A percentile compares a stretch with the other conserved stretches of the same genome.
Conservation (phyloP, 1,284 basidiomycete genomes). For the Tilletia caries region DNA sequence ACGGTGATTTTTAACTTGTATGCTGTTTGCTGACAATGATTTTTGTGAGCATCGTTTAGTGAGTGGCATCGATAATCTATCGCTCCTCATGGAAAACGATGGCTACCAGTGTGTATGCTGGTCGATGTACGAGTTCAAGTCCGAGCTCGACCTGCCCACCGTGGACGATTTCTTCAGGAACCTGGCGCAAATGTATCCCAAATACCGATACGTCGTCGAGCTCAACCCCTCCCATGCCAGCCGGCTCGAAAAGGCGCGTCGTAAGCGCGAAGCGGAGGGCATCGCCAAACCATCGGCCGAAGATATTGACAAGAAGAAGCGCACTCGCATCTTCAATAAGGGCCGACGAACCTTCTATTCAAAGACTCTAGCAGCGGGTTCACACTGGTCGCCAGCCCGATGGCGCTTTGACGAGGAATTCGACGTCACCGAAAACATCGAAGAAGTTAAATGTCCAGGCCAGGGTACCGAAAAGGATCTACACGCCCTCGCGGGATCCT, state of each 20-base stretch:
- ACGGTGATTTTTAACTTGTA: neutral
- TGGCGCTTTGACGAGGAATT: conserved; percentile 51
- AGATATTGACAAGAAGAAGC: conserved; percentile 2
- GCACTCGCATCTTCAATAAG: conserved; percentile 17
- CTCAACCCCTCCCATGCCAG: conserved; percentile 42
- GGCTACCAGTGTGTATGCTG: conserved; percentile 49
- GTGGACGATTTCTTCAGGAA: conserved; percentile 49
- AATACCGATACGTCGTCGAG: conserved; percentile 49
- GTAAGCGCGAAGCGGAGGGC: conserved; percentile 24
- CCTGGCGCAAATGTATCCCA: conserved; percentile 46
- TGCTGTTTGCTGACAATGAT: neutral
- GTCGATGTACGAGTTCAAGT: conserved; percentile 51
- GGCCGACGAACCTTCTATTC: conserved; percentile 41
- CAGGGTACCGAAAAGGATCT: conserved; percentile 38
- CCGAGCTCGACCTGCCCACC: conserved; percentile 45
- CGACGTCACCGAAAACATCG: conserved; percentile 47
- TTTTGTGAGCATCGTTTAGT: conserved; percentile 9
- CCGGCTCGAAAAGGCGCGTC: conserved; percentile 19
- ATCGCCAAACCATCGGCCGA: conserved; percentile 11
- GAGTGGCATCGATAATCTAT: conserved; percentile 51
- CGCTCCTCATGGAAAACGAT: conserved; percentile 49
- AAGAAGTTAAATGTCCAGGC: conserved; percentile 30
- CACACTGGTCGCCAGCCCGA: conserved; percentile 36
- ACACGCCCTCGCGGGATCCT: conserved; percentile 44
- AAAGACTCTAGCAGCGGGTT: conserved; percentile 43